phyloP scores from a whole-genome alignment of 441 rosid species.

The Viola pubescens region DNA sequence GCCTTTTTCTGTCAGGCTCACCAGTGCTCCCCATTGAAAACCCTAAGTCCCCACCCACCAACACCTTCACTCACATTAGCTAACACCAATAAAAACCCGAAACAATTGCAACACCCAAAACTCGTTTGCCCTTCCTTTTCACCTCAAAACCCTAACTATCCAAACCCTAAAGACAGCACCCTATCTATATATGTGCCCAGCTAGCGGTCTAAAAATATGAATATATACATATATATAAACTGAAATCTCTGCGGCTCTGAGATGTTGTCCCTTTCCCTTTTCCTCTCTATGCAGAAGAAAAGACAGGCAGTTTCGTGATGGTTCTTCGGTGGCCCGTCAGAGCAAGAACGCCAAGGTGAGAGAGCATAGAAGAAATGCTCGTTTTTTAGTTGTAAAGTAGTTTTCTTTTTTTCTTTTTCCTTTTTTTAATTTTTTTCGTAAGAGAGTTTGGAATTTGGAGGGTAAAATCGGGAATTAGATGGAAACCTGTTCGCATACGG shows the following conservation, averaged over 20 bases:
- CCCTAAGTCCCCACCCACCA: slow-evolving; percentile 33
- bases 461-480: too few species aligned
- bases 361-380: too few species aligned
- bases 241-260: too few species aligned
- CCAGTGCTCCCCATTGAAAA: slow-evolving; percentile 88
- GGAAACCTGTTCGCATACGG: too few species aligned
- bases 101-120: not conserved
- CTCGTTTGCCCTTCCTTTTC: slow-evolving; percentile 12
- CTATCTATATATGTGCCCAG: not conserved
- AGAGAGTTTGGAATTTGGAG: too few species aligned
- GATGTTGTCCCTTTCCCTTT: not conserved
- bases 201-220: too few species aligned
- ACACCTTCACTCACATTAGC: slow-evolving; percentile 30
- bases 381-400: too few species aligned
- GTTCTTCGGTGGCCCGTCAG: too few species aligned
- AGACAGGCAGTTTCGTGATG: not conserved
- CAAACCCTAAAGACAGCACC: slow-evolving; percentile 19
- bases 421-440: too few species aligned
- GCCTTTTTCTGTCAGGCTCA: slow-evolving; percentile 88
- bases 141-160: slow-evolving; percentile 25
- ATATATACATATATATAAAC: too few species aligned
- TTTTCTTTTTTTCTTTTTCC: too few species aligned
- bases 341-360: too few species aligned
- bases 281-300: not conserved
- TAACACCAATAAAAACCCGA: slow-evolving; percentile 6